phyloP scores from a whole-genome alignment of 148 eudicot genomes.

The Cornus florida region DNA sequence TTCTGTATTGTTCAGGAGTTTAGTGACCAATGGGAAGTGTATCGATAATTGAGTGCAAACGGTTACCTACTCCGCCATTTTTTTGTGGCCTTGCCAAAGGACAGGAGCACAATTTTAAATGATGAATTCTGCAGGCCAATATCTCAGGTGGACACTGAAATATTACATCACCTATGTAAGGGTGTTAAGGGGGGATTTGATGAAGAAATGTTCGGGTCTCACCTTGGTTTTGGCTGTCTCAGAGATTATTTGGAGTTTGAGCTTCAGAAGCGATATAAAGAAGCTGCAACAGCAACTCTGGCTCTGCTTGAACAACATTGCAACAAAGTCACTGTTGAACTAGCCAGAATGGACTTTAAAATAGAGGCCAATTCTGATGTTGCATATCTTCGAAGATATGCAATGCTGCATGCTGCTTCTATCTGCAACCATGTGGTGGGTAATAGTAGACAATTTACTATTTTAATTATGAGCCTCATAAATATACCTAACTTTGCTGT shows the following conservation, averaged over 20 bases:
- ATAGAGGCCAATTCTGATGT: conserved; percentile 90
- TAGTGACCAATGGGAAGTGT: too few relatives aligned
- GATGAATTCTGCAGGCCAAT: conserved; percentile 83
- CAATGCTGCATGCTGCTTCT: conserved; percentile 82
- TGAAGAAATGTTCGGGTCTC: conserved; percentile 85
- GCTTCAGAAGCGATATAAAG: conserved; percentile 92
- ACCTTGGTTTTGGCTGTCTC: too few relatives aligned
- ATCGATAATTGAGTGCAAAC: too few relatives aligned
- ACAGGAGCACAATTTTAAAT: too few relatives aligned
- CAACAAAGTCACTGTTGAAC: conserved; percentile 69
- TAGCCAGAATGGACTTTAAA: conserved; percentile 73
- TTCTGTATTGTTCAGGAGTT: conserved; percentile 64
- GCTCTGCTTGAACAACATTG: conserved; percentile 93
- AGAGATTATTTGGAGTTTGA: conserved; percentile 82
- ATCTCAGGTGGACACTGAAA: conserved; percentile 78
- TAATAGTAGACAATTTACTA: conserved; percentile 66
- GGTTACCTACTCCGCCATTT: too few relatives aligned
- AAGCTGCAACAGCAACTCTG: conserved; percentile 94
- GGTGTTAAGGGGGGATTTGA: conserved; percentile 89
- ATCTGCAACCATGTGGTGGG: too few relatives aligned
- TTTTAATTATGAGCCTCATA: not conserved
- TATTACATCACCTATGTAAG: conserved; percentile 64
- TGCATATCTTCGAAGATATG: conserved; percentile 82
- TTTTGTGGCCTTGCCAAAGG: too few relatives aligned
- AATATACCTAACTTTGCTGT: not conserved